Base-by-base conservation (phyloP, 331 rosid species). In the Telfairia occidentalis region DNA sequence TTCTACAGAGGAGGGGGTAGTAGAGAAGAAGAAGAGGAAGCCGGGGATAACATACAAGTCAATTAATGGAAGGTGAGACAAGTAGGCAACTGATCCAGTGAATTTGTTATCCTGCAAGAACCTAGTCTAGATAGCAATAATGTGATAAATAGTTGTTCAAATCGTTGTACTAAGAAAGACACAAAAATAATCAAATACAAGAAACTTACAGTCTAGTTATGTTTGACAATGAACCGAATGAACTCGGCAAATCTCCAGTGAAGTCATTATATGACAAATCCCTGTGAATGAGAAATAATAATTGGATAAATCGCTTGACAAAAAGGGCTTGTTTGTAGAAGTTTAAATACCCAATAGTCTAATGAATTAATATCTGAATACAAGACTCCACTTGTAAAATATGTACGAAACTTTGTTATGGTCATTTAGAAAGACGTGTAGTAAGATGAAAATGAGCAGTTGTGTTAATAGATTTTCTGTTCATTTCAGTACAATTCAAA, bases 171-270 rank as follows among this genome's bases (percentile, higher is more conserved):
- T 0, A 5, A 42, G 23, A 53, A 83, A 73, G 76, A 26, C 4
- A 11, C 13, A 40, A 50, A 48, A 45, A 54, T 66, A 54, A 73
- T 9, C 35, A 46, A 15, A 29, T 46, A 9, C 26, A 26, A 71
- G 32, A 75, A 74, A 75, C 87, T 83, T 78, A 85, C 91, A 87
- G 54, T 82, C 80, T 78, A 28, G 82, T 76, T 71, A 92, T 81
- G 77, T 80, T 86, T 55, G 79, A 81, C 84, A 90, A 63, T 81
- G 91, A 85, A 55, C 85, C 95, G 80, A 92, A 88, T 72, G 97
- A 92, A 76, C 89, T 88, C 26, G 97, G 96, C 70, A 92, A 85
- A 86, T 92, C 97, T 71, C 97, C 97, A 0, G 88, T 81, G 53
- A 92, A 82, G 80, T 87, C 88, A 61, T 92, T 92, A 76, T 79